These are phyloP conservation scores for Pythium apleroticum DNA, from an alignment of 352 stramenopile species.

Conservation along the genomic window DNA sequence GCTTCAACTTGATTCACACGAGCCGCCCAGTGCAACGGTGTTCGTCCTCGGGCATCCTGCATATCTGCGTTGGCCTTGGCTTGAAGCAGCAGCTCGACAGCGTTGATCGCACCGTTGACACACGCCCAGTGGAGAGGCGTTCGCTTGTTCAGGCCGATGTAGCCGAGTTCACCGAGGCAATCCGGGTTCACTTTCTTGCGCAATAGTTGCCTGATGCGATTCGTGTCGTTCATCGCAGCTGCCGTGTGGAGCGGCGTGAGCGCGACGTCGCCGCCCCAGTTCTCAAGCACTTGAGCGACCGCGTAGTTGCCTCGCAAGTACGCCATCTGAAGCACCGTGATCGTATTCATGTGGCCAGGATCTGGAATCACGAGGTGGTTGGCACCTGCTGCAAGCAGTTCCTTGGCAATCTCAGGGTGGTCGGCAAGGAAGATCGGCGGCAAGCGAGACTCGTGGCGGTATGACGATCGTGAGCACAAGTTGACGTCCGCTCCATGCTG, in stretches of 20 bases:
- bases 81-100: slow-evolving; percentile 57
- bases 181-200: slow-evolving; percentile 76
- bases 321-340: slow-evolving; percentile 78
- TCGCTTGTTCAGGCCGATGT: slow-evolving; percentile 79
- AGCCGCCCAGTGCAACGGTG: slow-evolving; percentile 74
- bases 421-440: slow-evolving; percentile 81
- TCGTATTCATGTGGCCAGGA: slow-evolving; percentile 83
- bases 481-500: slow-evolving; percentile 76
- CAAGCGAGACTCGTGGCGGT: slow-evolving; percentile 59
- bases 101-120: slow-evolving; percentile 60
- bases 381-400: slow-evolving; percentile 57
- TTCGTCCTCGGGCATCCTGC: slow-evolving; percentile 64
- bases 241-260: slow-evolving; percentile 77
- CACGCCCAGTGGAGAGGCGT: slow-evolving; percentile 80
- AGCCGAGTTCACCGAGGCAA: slow-evolving; percentile 74
- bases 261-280: slow-evolving; percentile 80
- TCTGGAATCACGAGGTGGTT: slow-evolving; percentile 83
- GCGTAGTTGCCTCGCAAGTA: slow-evolving; percentile 83
- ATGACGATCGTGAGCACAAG: slow-evolving; percentile 72
- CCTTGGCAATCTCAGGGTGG: slow-evolving; percentile 76
- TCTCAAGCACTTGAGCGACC: slow-evolving; percentile 74
- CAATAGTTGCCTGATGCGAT: slow-evolving; percentile 54
- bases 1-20: slow-evolving; percentile 71
- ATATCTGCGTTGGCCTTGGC: slow-evolving; percentile 65
- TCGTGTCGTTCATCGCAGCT: slow-evolving; percentile 69